phyloP scores from a whole-genome alignment of 2,329 filamentous ascomycete genomes.

The Byssothecium circinans region DNA sequence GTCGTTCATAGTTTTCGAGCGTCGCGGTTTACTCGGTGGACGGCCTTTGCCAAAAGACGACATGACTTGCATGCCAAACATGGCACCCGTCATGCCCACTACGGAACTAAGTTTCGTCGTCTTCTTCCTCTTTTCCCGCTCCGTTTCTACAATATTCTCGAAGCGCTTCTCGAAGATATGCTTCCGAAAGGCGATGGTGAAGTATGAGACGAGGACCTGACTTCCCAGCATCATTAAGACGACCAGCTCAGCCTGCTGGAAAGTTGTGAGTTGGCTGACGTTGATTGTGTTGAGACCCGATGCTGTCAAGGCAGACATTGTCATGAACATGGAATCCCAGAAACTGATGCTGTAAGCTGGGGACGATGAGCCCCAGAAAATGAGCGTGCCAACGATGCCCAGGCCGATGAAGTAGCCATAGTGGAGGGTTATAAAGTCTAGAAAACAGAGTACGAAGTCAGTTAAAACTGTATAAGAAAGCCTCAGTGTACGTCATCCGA shows the following conservation, averaged over 20 bases:
- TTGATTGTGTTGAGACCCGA: slow-evolving; percentile 24
- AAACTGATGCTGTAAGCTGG: slow-evolving; percentile 24
- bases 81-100: slow-evolving; percentile 24
- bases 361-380: slow-evolving; percentile 25
- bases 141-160: slow-evolving; percentile 23
- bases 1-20: slow-evolving; percentile 8
- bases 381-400: slow-evolving; percentile 18
- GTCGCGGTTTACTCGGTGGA: slow-evolving; percentile 7
- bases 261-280: slow-evolving; percentile 24
- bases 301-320: slow-evolving; percentile 15
- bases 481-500: neutral
- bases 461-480: neutral
- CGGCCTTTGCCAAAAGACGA: slow-evolving; percentile 23
- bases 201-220: slow-evolving; percentile 23
- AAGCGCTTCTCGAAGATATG: slow-evolving; percentile 28
- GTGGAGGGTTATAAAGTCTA: slow-evolving; percentile 25
- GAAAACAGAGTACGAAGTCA: neutral
- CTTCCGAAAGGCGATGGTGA: slow-evolving; percentile 23
- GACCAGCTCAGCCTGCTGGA: slow-evolving; percentile 19
- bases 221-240: slow-evolving; percentile 27
- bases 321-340: slow-evolving; percentile 28
- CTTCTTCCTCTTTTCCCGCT: slow-evolving; percentile 22
- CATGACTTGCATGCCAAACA: slow-evolving; percentile 26
- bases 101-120: slow-evolving; percentile 18
- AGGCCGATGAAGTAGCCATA: slow-evolving; percentile 24